These are phyloP conservation scores for Podaxis carcinomalis DNA, from an alignment of 768 basidiomycete genomes.

Conservation along the genomic window DNA sequence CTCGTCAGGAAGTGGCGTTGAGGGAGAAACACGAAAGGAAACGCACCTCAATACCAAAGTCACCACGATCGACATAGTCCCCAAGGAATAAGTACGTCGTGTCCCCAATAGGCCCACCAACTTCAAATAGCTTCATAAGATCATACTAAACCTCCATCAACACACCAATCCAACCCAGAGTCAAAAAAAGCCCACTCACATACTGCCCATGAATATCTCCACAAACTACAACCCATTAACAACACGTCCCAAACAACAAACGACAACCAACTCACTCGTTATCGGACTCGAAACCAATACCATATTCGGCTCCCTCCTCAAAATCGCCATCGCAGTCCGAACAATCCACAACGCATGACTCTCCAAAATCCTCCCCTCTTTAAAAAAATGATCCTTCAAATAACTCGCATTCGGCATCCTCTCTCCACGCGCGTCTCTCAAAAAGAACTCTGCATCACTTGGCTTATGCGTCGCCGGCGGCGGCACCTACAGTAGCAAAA, in stretches of 20 bases:
- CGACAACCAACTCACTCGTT: slow-evolving; percentile 60
- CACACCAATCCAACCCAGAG: not conserved
- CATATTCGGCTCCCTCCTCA: slow-evolving; percentile 79
- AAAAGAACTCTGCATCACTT: slow-evolving; percentile 71
- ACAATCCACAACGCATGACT: slow-evolving; percentile 84
- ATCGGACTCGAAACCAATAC: slow-evolving; percentile 85
- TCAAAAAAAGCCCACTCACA: slow-evolving; percentile 37
- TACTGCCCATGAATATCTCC: slow-evolving; percentile 99
- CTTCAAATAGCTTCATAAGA: slow-evolving; percentile 96
- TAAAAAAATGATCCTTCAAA: slow-evolving; percentile 86
- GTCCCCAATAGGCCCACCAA: slow-evolving; percentile 80
- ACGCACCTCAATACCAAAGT: slow-evolving; percentile 68
- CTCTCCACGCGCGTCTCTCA: slow-evolving; percentile 44
- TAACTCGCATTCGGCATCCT: slow-evolving; percentile 71
- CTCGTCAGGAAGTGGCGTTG: not conserved
- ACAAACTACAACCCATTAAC: slow-evolving; percentile 54
- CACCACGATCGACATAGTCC: slow-evolving; percentile 96
- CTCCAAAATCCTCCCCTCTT: slow-evolving; percentile 80
- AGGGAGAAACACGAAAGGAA: not conserved
- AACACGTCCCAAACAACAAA: not conserved
- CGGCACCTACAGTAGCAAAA: slow-evolving; percentile 47
- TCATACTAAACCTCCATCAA: slow-evolving; percentile 63
- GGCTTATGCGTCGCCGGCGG: slow-evolving; percentile 62
- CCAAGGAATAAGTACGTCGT: slow-evolving; percentile 92
- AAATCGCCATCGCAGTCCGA: slow-evolving; percentile 56